Base-by-base conservation (phyloP, 2,329 filamentous ascomycete genomes). In the Mycocentrospora acerina region DNA sequence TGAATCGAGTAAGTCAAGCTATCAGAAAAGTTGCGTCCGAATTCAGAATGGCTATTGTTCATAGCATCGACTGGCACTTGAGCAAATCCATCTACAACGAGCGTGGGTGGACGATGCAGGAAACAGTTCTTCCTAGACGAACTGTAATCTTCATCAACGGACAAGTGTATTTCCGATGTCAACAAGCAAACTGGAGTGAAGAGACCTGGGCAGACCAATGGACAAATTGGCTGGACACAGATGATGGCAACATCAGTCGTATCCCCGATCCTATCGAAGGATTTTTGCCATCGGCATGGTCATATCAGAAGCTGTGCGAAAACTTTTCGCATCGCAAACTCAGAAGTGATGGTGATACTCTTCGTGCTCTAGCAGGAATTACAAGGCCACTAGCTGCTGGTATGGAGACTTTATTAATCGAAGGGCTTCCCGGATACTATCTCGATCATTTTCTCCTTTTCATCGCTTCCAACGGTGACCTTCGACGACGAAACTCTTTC, bases 301-400 rank as follows among this genome's bases (percentile, higher is more conserved):
- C 38, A 10, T 41, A 41, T 18, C 38, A 41, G 18, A 41, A 41
- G 11, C 22, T 41, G 2, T 41, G 38, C 25, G 38, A 41, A 16
- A 29, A 41, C 9, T 41, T 36, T 24, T 41, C 38, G n/a, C 9
- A 13, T 14, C 38, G 38, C 12, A 32, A 29, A 4, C 22, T 41
- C 11, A 32, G 38, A 27, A 32, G 28, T 17, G 38, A 36, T 16
- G 38, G 24, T 10, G 38, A 41, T 27, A 28, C 38, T 27, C 22
- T 41, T 5, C 38, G 38, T 6, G 38, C 38, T 13, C 15, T 41
- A 7, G 24, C 19, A n/a, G 38, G 35, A n/a, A 15, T 37, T 18
- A 31, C 16, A 4, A 27, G 35, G 7, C 35, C 35, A 11, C 15
- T 37, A 24, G 28, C 38, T 7, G 28, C 12, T 7, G 32, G 28